Conservation (phyloP, 2,329 filamentous ascomycete species). For the Pseudogymnoascus sp. region DNA sequence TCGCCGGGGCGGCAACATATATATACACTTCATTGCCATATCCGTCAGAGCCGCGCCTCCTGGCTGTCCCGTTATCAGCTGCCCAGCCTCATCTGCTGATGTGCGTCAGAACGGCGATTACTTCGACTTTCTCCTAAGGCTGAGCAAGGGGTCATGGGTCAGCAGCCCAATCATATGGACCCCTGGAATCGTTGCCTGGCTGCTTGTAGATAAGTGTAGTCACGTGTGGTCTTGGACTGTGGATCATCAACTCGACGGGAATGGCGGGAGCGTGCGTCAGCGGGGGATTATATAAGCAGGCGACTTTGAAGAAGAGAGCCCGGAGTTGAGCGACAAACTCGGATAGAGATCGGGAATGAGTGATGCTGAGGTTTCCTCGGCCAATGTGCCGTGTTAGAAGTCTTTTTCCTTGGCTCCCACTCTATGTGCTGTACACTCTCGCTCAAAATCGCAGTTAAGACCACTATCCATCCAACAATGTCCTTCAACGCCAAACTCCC, state of each 20-base stretch:
- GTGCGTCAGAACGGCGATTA: constrained; percentile 2
- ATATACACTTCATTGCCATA: background rate
- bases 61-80: background rate
- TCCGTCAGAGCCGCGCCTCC: background rate
- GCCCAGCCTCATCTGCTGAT: constrained; percentile 3
- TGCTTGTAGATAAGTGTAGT: background rate
- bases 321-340: background rate
- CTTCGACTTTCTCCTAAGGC: background rate
- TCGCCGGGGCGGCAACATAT: background rate
- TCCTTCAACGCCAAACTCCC: constrained; percentile 4
- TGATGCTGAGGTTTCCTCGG: background rate
- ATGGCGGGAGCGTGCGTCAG: background rate
- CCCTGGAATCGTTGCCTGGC: background rate
- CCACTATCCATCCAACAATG: constrained; percentile 6
- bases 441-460: constrained; percentile 7
- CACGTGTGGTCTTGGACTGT: background rate
- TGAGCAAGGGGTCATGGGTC: background rate
- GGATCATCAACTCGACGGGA: background rate
- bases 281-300: background rate
- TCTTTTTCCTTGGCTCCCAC: background rate
- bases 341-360: background rate
- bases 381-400: background rate
- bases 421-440: constrained; percentile 5
- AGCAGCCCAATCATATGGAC: background rate
- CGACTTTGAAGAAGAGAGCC: background rate